Evolutionary conservation across 768 basidiomycete genomes (phyloP).

Genomic region (Pisolithus tinctorius): DNA sequence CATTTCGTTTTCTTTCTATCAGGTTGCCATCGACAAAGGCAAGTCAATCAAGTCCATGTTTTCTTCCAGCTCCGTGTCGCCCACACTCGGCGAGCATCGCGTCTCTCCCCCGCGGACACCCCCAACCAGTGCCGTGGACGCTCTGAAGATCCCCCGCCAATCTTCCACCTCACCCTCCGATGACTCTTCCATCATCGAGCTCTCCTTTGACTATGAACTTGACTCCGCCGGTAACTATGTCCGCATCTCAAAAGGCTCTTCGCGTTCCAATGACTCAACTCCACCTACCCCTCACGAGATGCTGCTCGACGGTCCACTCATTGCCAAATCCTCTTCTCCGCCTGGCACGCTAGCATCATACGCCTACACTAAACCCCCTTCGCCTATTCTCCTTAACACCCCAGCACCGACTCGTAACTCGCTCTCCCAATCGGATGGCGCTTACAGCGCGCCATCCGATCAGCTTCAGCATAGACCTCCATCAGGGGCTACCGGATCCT

Average conservation of each 20-base stretch:
- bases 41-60: slow-evolving; percentile 10
- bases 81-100: slow-evolving; percentile 24
- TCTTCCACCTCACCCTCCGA: slow-evolving; percentile 35
- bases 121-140: slow-evolving; percentile 21
- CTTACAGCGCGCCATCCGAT: slow-evolving; percentile 31
- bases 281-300: slow-evolving; percentile 37
- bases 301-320: slow-evolving; percentile 19
- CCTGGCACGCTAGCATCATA: slow-evolving; percentile 17
- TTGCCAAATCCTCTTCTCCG: slow-evolving; percentile 20
- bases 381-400: slow-evolving; percentile 32
- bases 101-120: slow-evolving; percentile 26
- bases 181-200: slow-evolving; percentile 39
- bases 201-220: slow-evolving; percentile 42
- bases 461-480: slow-evolving; percentile 26
- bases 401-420: slow-evolving; percentile 38
- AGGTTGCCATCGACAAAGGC: slow-evolving; percentile 8
- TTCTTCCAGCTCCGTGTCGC: slow-evolving; percentile 20
- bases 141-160: slow-evolving; percentile 26
- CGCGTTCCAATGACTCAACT: slow-evolving; percentile 30
- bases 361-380: slow-evolving; percentile 20
- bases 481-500: slow-evolving; percentile 11
- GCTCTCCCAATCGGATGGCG: slow-evolving; percentile 63
- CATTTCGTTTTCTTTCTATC: background rate
- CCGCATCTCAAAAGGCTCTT: slow-evolving; percentile 38
- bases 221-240: slow-evolving; percentile 41